These are phyloP conservation scores for Wickerhamiella pararugosa DNA, from an alignment of 1,139 yeast species.

Conservation along the genomic window DNA sequence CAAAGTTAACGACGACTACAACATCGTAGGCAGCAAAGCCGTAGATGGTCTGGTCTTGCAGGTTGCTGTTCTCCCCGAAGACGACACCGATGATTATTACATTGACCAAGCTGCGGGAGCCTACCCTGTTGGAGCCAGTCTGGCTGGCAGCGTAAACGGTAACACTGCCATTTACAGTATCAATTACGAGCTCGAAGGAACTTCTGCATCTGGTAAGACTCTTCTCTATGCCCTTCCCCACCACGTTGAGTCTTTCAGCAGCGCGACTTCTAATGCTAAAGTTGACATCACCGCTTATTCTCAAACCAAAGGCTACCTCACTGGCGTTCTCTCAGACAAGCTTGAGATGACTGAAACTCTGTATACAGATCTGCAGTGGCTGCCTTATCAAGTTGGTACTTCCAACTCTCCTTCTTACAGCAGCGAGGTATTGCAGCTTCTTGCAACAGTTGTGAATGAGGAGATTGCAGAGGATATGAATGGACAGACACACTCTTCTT, in stretches of 20 bases:
- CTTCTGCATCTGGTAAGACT: conserved; percentile 36
- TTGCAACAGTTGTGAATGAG: conserved; percentile 40
- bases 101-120: conserved; percentile 50
- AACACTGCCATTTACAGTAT: conserved; percentile 37
- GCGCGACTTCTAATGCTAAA: conserved; percentile 24
- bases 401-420: conserved; percentile 31
- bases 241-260: conserved; percentile 40
- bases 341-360: conserved; percentile 39
- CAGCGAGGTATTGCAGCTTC: conserved; percentile 34
- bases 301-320: conserved; percentile 53
- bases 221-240: conserved; percentile 61
- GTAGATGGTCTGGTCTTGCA: conserved; percentile 47
- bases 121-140: conserved; percentile 32
- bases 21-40: conserved; percentile 30
- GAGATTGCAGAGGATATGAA: conserved; percentile 47
- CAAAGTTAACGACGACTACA: conserved; percentile 25
- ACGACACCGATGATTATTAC: conserved; percentile 21
- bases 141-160: conserved; percentile 26
- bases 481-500: conserved; percentile 33
- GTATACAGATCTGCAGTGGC: conserved; percentile 36
- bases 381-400: conserved; percentile 40
- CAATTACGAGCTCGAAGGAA: conserved; percentile 38
- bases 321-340: conserved; percentile 38
- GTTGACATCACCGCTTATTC: conserved; percentile 42
- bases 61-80: conserved; percentile 39